Percentiles rank a stretch among this genome's conserved stretches.
Conservation (phyloP, 768 basidiomycete genomes). For the Trametes cubensis region DNA sequence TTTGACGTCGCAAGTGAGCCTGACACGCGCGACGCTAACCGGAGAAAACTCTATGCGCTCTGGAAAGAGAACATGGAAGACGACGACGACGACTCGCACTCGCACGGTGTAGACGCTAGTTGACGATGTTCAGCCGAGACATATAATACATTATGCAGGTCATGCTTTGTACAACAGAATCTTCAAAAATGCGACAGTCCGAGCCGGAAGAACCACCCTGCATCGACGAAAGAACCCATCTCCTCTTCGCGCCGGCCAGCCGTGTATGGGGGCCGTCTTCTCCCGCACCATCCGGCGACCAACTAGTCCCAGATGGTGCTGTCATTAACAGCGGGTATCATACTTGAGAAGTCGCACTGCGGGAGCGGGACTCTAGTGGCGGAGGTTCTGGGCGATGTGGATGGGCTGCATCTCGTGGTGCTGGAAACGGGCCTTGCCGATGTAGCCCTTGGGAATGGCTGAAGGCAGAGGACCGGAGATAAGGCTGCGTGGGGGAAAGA, state of each 20-base stretch:
- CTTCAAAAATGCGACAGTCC: background rate
- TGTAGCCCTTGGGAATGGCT: conserved; percentile 27
- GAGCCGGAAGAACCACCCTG: background rate
- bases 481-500: background rate
- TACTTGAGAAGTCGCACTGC: conserved; percentile 16
- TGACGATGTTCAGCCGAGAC: conserved; percentile 5
- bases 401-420: conserved; percentile 17
- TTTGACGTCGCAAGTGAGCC: conserved; percentile 76
- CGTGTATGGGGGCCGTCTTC: conserved; percentile 1
- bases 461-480: conserved; percentile 25
- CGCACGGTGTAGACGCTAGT: conserved; percentile 21
- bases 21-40: conserved; percentile 76
- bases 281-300: background rate
- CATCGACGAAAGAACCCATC: background rate
- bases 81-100: conserved; percentile 42
- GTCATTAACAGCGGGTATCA: conserved; percentile 22
- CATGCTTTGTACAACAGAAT: conserved; percentile 16
- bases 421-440: conserved; percentile 25
- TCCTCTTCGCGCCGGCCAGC: background rate
- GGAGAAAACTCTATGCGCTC: conserved; percentile 80
- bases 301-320: conserved; percentile 24
- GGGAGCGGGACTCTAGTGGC: conserved; percentile 12
- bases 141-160: conserved; percentile 17
- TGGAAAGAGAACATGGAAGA: conserved; percentile 66
- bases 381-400: conserved; percentile 10